Base-by-base conservation (phyloP, 2,329 filamentous ascomycete genomes). In the Cladophialophora exuberans region DNA sequence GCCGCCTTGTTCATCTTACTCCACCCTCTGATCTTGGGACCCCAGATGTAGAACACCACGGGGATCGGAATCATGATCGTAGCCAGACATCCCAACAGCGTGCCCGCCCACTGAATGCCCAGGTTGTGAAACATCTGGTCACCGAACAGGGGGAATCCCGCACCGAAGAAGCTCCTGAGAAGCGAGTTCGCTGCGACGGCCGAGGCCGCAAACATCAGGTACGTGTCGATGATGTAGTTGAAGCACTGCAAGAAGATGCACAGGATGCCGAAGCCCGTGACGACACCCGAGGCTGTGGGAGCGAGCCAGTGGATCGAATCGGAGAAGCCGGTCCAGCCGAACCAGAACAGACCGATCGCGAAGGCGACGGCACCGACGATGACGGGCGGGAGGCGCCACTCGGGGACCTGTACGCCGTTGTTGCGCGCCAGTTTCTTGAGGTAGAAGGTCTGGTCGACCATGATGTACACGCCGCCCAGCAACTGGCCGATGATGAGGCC, bases 401-500 rank as follows among this genome's bases (percentile, higher is more conserved):
- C 81, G 0, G 81, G 81, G 1, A 83, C 67, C 0, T 79, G 79
- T 2, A 82, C 69, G 57, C 77, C 77, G 61, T 84, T 83, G 73
- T 90, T 90, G 53, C 82, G 84, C 1, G 76, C 76, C 17, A 90
- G 77, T 72, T 88, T 89, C 64, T 81, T 80, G 64, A 83, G 80
- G 70, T 93, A 93, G 69, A 78, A 76, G 17, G 83, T 82, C 69
- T 89, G 82, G 65, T 81, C 79, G 35, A 83, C 64, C 49, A 88
- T 75, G 59, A 93, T 85, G 43, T 79, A 78, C 6, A 76, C 56
- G 43, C 87, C 88, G 0, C 87, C 88, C 49, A 89, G 71, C 11
- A 93, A 56, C 67, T 90, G 82, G 44, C 90, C 90, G 6, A 79
- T 65, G 49, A 94, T 83, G 85, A 96, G 89, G 50, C 90, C 91